phyloP scores from a whole-genome alignment of 2,329 filamentous ascomycete species.

The Alternaria consortialis region DNA sequence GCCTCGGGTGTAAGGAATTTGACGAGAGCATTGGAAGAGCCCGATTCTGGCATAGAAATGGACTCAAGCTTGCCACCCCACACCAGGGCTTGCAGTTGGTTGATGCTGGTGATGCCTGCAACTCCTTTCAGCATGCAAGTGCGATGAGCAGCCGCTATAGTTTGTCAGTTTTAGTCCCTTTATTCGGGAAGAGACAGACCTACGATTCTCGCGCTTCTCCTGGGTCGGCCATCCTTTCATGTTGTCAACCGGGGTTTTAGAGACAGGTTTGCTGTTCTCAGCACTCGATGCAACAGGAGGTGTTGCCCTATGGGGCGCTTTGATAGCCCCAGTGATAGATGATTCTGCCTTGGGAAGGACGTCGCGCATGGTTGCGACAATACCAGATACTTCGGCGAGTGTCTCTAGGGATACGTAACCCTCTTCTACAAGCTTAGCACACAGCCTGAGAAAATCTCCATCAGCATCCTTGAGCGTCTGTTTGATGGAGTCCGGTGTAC shows the following conservation, averaged over 20 bases:
- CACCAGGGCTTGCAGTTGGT: slow-evolving; percentile 46
- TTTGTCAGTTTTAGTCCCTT: slow-evolving; percentile 13
- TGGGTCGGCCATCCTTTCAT: slow-evolving; percentile 39
- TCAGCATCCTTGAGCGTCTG: slow-evolving; percentile 23
- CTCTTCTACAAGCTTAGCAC: slow-evolving; percentile 28
- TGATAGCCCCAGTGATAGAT: not conserved
- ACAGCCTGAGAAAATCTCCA: slow-evolving; percentile 37
- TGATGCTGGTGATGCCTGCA: slow-evolving; percentile 30
- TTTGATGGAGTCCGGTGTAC: slow-evolving; percentile 23
- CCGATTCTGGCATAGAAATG: slow-evolving; percentile 36
- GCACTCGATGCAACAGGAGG: not conserved
- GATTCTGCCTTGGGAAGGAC: slow-evolving; percentile 26
- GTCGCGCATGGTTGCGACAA: slow-evolving; percentile 33
- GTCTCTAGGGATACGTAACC: slow-evolving; percentile 29
- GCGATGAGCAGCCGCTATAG: slow-evolving; percentile 32
- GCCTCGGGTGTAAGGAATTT: slow-evolving; percentile 47
- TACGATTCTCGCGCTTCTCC: slow-evolving; percentile 43
- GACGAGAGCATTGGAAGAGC: slow-evolving; percentile 37
- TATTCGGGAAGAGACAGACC: slow-evolving; percentile 1
- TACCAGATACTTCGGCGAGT: slow-evolving; percentile 31
- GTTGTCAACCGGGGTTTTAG: slow-evolving; percentile 16
- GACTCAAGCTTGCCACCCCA: slow-evolving; percentile 51
- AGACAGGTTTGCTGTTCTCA: not conserved
- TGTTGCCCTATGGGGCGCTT: not conserved
- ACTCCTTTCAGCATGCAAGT: slow-evolving; percentile 42